Base-by-base conservation (phyloP, 352 stramenopile genomes). In the Pythium guiyangense region DNA sequence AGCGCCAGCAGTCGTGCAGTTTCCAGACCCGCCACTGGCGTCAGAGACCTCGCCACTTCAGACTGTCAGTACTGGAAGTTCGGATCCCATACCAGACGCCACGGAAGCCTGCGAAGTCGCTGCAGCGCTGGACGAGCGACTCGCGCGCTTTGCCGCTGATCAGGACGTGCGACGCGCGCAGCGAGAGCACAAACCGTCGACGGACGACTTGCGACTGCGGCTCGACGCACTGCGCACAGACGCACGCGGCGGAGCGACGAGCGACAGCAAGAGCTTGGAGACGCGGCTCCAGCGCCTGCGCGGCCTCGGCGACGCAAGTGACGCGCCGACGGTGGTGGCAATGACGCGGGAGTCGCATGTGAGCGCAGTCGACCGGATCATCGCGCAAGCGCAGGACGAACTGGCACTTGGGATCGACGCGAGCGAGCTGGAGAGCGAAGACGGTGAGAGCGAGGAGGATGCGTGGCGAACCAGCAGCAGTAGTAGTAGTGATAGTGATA, bases 301-400 rank as follows among this genome's bases (percentile, higher is more conserved):
- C 6, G 54, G 54, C 6, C 17, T 22, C n/a, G 59, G 61, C 4
- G 57, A 51, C 14, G 57, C 45, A 22, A 49, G 26, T 39, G 34
- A 27, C 0, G 2, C 37, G 31, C 18, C 20, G 4, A 25, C 17
- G 42, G 49, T 25, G 10, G 43, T 27, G 18, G 27, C 34, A 18
- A 43, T 35, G 27, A n/a, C 17, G 6, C 11, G 20, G 51, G 17
- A 58, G 58, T 0, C 39, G 47, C 29, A 68, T 9, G n/a, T n/a
- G n/a, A n/a, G n/a, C n/a, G n/a, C n/a, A n/a, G 49, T n/a, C n/a
- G n/a, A n/a, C n/a, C n/a, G n/a, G n/a, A n/a, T n/a, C n/a, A n/a
- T n/a, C n/a, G n/a, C n/a, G n/a, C n/a, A n/a, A n/a, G 76, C 72
- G 34, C 66, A 73, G 45, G 80, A 90, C 26, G 80, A 90, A 49